A percentile compares a stretch with the other conserved stretches of the same genome.
phyloP scores from a whole-genome alignment of 805 yeast genomes.

The Candida gorgasii region DNA sequence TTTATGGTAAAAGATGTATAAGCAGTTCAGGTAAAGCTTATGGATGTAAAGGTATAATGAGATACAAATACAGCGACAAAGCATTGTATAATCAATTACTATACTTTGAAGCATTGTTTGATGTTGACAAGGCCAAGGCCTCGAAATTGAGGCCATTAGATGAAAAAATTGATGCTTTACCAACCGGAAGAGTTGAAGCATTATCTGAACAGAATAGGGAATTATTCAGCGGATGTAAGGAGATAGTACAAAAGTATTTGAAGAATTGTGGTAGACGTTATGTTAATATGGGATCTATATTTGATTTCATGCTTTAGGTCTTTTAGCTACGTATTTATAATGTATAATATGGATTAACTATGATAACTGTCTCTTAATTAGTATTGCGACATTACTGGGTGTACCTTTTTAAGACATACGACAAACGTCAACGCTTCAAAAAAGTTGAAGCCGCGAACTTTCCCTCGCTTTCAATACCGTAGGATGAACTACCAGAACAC shows the following conservation, averaged over 20 bases:
- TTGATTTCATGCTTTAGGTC: slow-evolving; percentile 52
- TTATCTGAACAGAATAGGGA: slow-evolving; percentile 78
- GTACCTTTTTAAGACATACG: neutral
- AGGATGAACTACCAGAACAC: neutral
- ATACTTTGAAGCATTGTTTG: slow-evolving; percentile 77
- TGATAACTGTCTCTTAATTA: neutral
- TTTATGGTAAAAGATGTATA: slow-evolving; percentile 84
- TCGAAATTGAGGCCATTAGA: slow-evolving; percentile 56
- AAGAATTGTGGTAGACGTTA: slow-evolving; percentile 83
- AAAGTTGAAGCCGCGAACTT: neutral
- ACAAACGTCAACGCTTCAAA: too few relatives aligned
- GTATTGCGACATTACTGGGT: neutral
- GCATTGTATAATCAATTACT: slow-evolving; percentile 83
- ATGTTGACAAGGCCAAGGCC: slow-evolving; percentile 72
- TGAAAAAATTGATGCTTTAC: slow-evolving; percentile 30
- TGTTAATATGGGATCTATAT: slow-evolving; percentile 83
- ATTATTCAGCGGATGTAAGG: slow-evolving; percentile 51
- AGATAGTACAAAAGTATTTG: slow-evolving; percentile 71
- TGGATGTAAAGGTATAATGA: slow-evolving; percentile 80
- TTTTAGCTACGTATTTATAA: neutral
- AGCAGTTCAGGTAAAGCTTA: slow-evolving; percentile 60
- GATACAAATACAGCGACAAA: slow-evolving; percentile 73
- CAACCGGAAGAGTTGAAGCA: slow-evolving; percentile 62
- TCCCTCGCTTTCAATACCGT: too few relatives aligned
- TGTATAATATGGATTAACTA: slow-evolving; percentile 1